These are phyloP conservation scores for Cryptomeria japonica DNA, from an alignment of 75 land plant genomes.

Conservation along the genomic window DNA sequence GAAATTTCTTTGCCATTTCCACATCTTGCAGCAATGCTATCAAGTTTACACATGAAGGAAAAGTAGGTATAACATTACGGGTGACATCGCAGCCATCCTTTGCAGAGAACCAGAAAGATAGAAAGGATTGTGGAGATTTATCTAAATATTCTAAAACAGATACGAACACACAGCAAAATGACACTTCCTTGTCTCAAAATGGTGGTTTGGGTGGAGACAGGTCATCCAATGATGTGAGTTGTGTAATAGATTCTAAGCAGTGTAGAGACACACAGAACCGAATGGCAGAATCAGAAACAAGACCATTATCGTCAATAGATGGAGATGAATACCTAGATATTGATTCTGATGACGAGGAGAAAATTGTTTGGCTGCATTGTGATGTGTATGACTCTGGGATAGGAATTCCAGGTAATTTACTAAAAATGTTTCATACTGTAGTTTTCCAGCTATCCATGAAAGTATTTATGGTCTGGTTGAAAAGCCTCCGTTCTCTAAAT, in stretches of 20 bases:
- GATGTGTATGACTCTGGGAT: conserved; percentile 89
- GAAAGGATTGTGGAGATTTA: conserved; percentile 1
- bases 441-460: neutral
- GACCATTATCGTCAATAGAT: neutral
- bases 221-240: neutral
- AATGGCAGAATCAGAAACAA: conserved; percentile 8
- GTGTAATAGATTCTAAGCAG: conserved; percentile 9
- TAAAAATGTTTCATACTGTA: neutral
- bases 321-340: conserved; percentile 19
- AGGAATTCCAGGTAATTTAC: conserved; percentile 80
- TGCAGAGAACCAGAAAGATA: conserved; percentile 6
- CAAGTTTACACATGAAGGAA: conserved; percentile 88
- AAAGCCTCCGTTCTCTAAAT: neutral
- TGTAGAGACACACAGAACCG: neutral
- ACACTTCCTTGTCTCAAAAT: neutral
- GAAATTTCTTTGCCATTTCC: neutral
- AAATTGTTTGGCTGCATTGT: conserved; percentile 67
- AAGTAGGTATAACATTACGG: conserved; percentile 60
- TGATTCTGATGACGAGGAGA: conserved; percentile 15
- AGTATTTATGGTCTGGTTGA: neutral
- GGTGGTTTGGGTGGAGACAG: neutral
- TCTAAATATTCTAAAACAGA: neutral
- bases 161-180: conserved; percentile 3
- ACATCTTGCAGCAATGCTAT: conserved; percentile 72
- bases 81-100: conserved; percentile 37